Evolutionary conservation across 2,329 filamentous ascomycete species (phyloP), one percentile per base, ranked within the genome.

Genomic region (Dendryphion nanum): DNA sequence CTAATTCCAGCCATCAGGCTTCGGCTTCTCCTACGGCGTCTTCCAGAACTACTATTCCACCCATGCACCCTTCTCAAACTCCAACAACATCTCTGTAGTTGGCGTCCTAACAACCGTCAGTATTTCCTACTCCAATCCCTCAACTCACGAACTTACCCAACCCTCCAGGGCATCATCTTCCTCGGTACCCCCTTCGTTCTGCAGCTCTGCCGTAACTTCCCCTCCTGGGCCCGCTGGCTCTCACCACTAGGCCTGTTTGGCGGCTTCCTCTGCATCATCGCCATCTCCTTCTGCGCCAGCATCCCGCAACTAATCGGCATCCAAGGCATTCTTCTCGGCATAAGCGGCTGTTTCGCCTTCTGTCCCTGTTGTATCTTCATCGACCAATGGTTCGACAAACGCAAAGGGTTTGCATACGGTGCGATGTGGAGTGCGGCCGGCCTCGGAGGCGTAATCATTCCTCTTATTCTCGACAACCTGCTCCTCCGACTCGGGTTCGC

Each of bases 301-400:
- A 53, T 63, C 8, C 48, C 50, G 36, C 55, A 59, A 29, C 45
- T 68, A 2, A 43, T 68, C 18, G 49, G 48, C 6, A 66, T 59
- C 5, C 66, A 68, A 42, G 65, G 65, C 6, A 50, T 68, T 3
- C 33, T 69, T 12, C 66, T 57, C 34, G 64, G 52, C 2, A 35
- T 67, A 14, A 63, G 75, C 0, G 75, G 76, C 20, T 61, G 67
- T n/a, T 53, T 76, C 1, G 41, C 74, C 5, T 79, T 64, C 46
- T 74, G 48, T 24, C 71, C 71, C 1, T 61, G 61, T 2, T 68
- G 72, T n/a, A 45, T 69, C 4, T 70, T 67, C 40, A 48, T 75
- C 17, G 71, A 75, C 31, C 69, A 75, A 47, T 81, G 50, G 66
- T 77, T 76, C 44, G 54, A 75, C 15, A 54, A 52, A 10, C 56